Conservation (phyloP, 257 asterid species). For the Fraxinus quadrangulata region DNA sequence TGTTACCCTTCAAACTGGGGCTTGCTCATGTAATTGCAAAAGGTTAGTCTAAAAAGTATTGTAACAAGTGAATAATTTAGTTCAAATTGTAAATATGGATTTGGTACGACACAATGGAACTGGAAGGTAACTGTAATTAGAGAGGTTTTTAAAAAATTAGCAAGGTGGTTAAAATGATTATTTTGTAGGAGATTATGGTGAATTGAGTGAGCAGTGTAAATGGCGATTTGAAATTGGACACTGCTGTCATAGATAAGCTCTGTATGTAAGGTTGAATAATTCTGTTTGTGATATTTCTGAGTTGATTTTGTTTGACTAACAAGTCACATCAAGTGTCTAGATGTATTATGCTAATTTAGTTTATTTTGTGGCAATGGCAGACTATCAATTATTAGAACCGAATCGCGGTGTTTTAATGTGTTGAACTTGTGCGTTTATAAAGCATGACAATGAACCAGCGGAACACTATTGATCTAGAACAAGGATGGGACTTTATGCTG, state of each 20-base stretch:
- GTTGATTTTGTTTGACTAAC: not conserved
- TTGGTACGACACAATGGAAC: not conserved
- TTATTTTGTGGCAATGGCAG: slow-evolving; percentile 30
- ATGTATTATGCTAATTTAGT: not conserved
- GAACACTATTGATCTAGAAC: slow-evolving; percentile 71
- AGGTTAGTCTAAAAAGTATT: not conserved
- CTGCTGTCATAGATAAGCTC: not conserved
- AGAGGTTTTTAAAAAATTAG: not conserved
- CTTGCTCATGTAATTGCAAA: not conserved
- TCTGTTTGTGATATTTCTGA: not conserved
- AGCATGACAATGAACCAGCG: slow-evolving; percentile 72
- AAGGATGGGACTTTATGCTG: slow-evolving; percentile 96
- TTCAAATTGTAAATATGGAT: not conserved
- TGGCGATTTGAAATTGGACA: not conserved
- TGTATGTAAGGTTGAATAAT: not conserved
- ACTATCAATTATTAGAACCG: slow-evolving; percentile 3
- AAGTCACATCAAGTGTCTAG: not conserved
- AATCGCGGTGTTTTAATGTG: slow-evolving; percentile 17
- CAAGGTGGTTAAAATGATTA: not conserved
- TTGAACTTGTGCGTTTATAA: slow-evolving; percentile 26
- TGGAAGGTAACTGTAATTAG: not conserved
- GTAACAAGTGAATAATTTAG: not conserved
- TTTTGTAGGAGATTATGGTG: not conserved
- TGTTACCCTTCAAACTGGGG: not conserved
- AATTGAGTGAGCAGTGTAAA: not conserved